Evolutionary conservation across 2,329 filamentous ascomycete species (phyloP), one percentile per base, ranked within the genome.

Genomic region (Alternaria arbusti): DNA sequence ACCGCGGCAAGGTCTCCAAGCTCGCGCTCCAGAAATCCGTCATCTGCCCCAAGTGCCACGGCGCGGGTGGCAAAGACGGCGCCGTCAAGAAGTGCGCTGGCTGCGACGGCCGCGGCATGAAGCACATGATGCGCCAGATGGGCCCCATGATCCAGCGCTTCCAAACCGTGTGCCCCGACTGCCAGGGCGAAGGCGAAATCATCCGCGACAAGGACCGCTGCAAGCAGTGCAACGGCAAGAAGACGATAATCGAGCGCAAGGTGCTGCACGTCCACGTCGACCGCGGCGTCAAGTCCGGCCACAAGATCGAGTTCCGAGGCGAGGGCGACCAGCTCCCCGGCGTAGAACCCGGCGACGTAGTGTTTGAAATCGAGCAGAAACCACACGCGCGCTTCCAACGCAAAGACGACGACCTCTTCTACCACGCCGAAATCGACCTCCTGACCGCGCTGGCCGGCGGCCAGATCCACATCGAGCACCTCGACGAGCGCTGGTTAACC

Each of bases 91-190:
- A 91, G 76, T 99, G 96, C 83, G 79, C 88, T 44, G 92, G 93
- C 77, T 99, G 96, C 82, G 93, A 97, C 76, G 96, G 96, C 70
- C 89, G 91, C 69, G 96, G 96, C 82, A 97, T 97, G 92, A 98
- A 98, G 91, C 97, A 93, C 44, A 98, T 99, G 95, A 97, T 99
- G 96, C 92, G 96, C 80, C 96, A 99, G 84, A 98, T 99, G 94
- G 96, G 96, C 55, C 96, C 96, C 64, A 99, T 99, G 96, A 98
- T 99, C 74, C 96, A 99, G 85, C 93, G 96, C 62, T 99, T 99
- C 89, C 96, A 99, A 87, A 98, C 95, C 28, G 94, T 97, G 74
- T 99, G 96, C 88, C 92, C 94, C 26, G 96, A 99, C 84, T 99
- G 96, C 81, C 95, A 96, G 74, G 96, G 96, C 68, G 96, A 99